These are phyloP conservation scores for Kingdonia uniflora DNA, from an alignment of 164 flowering plant genomes.

Conservation along the genomic window DNA sequence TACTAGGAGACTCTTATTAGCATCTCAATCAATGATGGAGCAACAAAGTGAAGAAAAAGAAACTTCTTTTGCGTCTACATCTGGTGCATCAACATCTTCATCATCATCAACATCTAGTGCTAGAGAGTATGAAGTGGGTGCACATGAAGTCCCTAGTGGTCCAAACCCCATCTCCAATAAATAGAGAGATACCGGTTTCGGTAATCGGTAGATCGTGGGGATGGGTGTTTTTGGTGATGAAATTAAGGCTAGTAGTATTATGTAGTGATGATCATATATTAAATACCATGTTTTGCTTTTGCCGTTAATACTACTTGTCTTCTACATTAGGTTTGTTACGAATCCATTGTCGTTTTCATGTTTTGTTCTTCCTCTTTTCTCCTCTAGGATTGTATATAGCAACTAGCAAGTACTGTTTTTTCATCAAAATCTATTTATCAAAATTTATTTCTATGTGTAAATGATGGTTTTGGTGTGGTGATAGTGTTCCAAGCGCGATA, in stretches of 20 bases:
- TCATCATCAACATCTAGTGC: conserved; percentile 10
- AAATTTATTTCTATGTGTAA: background rate
- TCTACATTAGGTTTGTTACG: conserved; percentile 3
- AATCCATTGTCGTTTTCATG: conserved; percentile 2
- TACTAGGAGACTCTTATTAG: conserved; percentile 17
- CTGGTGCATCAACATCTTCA: conserved; percentile 14
- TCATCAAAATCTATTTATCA: background rate
- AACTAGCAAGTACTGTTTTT: background rate
- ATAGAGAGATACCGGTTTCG: background rate
- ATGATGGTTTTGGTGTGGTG: background rate
- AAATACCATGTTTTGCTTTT: background rate
- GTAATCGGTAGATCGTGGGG: conserved; percentile 9
- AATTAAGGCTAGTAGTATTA: background rate
- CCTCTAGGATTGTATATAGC: background rate
- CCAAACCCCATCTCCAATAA: conserved; percentile 68
- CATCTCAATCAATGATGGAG: conserved; percentile 5
- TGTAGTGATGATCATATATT: background rate
- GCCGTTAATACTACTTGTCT: background rate
- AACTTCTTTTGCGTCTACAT: conserved; percentile 9
- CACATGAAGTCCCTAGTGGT: conserved; percentile 84
- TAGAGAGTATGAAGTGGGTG: conserved; percentile 35
- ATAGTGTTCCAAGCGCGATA: background rate
- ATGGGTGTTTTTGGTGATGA: conserved; percentile 14
- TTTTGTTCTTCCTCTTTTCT: background rate
- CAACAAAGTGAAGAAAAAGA: conserved; percentile 9